phyloP scores from a whole-genome alignment of 2,329 filamentous ascomycete species.

The Bipolaris cookei region DNA sequence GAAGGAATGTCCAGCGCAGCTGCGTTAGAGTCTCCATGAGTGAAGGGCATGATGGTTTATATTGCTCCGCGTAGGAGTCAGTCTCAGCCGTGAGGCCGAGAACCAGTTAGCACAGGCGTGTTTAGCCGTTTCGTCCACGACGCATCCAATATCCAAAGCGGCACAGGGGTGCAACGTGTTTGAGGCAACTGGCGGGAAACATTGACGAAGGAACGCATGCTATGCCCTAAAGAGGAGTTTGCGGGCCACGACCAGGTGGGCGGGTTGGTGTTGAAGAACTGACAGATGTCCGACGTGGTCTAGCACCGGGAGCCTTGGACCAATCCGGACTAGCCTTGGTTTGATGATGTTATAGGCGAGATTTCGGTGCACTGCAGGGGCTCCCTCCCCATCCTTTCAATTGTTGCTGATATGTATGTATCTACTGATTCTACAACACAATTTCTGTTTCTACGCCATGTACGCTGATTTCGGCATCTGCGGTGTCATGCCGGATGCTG shows the following conservation, averaged over 20 bases:
- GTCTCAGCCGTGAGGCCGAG: slow-evolving; percentile 24
- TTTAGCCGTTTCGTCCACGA: slow-evolving; percentile 38
- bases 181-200: slow-evolving; percentile 27
- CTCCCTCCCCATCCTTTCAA: slow-evolving; percentile 7
- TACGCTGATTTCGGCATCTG: neutral
- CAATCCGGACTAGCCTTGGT: slow-evolving; percentile 21
- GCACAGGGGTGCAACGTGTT: slow-evolving; percentile 28
- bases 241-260: slow-evolving; percentile 12
- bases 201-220: slow-evolving; percentile 27
- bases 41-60: slow-evolving; percentile 28
- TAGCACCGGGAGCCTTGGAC: slow-evolving; percentile 20
- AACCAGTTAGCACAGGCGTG: slow-evolving; percentile 25
- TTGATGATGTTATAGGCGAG: slow-evolving; percentile 17
- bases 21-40: slow-evolving; percentile 26
- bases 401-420: neutral
- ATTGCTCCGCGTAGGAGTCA: slow-evolving; percentile 17
- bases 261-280: slow-evolving; percentile 17
- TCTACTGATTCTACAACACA: neutral
- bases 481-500: no score
- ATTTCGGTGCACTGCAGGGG: slow-evolving; percentile 32
- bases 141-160: slow-evolving; percentile 25
- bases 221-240: slow-evolving; percentile 13
- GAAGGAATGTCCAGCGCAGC: slow-evolving; percentile 44
- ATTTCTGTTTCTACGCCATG: neutral
- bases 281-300: slow-evolving; percentile 24